Conservation (phyloP, 176 grass and related monocot genomes). For the Phoenix roebelenii region DNA sequence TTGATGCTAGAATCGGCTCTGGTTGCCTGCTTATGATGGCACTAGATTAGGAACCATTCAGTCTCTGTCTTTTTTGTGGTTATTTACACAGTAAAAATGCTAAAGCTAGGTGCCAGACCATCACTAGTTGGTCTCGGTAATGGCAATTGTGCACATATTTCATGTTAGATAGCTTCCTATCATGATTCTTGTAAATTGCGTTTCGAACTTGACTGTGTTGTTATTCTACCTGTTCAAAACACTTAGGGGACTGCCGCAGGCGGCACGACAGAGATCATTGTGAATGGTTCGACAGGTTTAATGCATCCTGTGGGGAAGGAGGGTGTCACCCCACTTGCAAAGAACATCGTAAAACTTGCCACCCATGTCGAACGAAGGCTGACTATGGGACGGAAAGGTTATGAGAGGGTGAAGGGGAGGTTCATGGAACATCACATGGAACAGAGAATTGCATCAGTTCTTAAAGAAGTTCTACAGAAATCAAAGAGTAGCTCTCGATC, state of each 20-base stretch:
- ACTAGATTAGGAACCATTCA: too few species aligned
- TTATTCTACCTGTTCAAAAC: too few species aligned
- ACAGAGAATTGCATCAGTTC: conserved; percentile 48
- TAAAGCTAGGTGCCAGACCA: too few species aligned
- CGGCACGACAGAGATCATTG: conserved; percentile 76
- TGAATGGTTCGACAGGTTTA: conserved; percentile 73
- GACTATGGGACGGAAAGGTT: conserved; percentile 65
- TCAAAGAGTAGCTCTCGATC: conserved; percentile 20
- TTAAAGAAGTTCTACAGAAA: conserved; percentile 43
- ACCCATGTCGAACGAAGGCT: conserved; percentile 49
- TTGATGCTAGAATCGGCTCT: too few species aligned
- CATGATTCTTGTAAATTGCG: background rate
- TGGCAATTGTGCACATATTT: too few species aligned
- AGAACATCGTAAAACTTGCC: conserved; percentile 60
- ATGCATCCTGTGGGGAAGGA: conserved; percentile 77
- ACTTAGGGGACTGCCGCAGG: conserved; percentile 75
- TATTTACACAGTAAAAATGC: too few species aligned
- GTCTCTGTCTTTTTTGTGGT: too few species aligned
- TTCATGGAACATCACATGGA: conserved; percentile 98
- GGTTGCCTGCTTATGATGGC: too few species aligned
- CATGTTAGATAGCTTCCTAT: background rate
- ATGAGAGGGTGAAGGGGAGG: conserved; percentile 55
- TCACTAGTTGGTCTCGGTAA: too few species aligned
- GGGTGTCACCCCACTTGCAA: conserved; percentile 54
- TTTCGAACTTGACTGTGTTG: too few species aligned